These are phyloP conservation scores for Globisporangium parvum DNA, from an alignment of 352 stramenopile genomes.

Conservation along the genomic window DNA sequence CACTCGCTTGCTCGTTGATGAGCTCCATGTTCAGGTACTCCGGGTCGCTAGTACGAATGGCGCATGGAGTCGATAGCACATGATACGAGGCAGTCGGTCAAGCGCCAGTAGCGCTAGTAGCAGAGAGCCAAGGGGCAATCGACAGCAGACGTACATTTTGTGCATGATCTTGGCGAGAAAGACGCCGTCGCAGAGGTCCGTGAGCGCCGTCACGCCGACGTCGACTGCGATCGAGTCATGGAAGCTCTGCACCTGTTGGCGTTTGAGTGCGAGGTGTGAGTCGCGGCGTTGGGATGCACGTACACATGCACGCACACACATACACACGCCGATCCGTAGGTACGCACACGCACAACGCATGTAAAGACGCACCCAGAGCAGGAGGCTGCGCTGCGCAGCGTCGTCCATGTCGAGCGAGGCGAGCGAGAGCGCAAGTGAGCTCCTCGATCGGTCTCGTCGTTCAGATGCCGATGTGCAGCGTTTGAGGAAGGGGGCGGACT, in stretches of 20 bases:
- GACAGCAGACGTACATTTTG: slow-evolving; percentile 57
- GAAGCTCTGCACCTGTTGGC: slow-evolving; percentile 68
- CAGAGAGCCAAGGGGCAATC: background rate
- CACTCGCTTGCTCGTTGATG: slow-evolving; percentile 48
- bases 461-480: too few relatives aligned
- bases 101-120: too few relatives aligned
- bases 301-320: too few relatives aligned
- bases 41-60: slow-evolving; percentile 36
- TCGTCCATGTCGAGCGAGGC: slow-evolving; percentile 45
- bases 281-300: background rate
- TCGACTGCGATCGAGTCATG: slow-evolving; percentile 45
- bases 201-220: slow-evolving; percentile 28
- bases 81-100: background rate
- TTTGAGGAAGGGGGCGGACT: too few relatives aligned
- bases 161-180: slow-evolving; percentile 83
- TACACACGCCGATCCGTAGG: too few relatives aligned
- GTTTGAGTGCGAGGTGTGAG: background rate
- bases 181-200: slow-evolving; percentile 72
- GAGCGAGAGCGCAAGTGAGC: background rate
- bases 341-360: background rate
- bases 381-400: slow-evolving; percentile 61
- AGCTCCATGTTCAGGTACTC: slow-evolving; percentile 78
- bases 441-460: too few relatives aligned
- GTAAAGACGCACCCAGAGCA: slow-evolving; percentile 55
- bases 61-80: background rate